Percentiles rank a stretch among this genome's conserved stretches.
These are phyloP conservation scores for Linanthus parryae DNA, from an alignment of 148 eudicot genomes.

Conservation along the genomic window DNA sequence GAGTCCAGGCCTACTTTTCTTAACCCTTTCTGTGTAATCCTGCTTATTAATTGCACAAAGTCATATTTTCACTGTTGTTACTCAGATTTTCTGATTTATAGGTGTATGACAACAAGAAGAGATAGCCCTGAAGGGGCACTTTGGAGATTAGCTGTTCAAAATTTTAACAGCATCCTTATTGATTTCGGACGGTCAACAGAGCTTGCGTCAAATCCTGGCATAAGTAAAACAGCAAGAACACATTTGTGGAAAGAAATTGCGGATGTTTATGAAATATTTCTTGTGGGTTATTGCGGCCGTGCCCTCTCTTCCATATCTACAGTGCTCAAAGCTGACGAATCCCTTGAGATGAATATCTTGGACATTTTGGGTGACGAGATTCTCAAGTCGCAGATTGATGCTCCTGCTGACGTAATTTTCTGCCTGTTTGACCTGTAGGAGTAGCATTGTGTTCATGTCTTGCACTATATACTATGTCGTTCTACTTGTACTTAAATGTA, in stretches of 20 bases:
- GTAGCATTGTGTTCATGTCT: background rate
- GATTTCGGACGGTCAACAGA: conserved; percentile 35
- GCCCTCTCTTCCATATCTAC: conserved; percentile 63
- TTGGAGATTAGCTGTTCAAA: conserved; percentile 92
- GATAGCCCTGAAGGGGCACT: conserved; percentile 82
- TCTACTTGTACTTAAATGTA: too few species aligned
- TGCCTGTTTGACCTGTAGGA: conserved; percentile 5
- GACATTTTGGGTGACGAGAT: conserved; percentile 72
- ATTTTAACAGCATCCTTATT: conserved; percentile 66
- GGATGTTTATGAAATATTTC: conserved; percentile 85
- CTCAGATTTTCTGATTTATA: conserved; percentile 16
- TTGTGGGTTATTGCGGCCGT: conserved; percentile 96
- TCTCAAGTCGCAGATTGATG: conserved; percentile 67
- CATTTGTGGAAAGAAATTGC: conserved; percentile 99
- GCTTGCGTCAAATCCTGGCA: conserved; percentile 26
- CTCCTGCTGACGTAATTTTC: conserved; percentile 66
- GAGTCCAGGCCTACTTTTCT: too few species aligned
- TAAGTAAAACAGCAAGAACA: conserved; percentile 46
- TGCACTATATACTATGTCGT: too few species aligned
- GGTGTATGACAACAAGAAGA: conserved; percentile 98
- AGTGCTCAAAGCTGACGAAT: conserved; percentile 61
- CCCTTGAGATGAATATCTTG: conserved; percentile 76
- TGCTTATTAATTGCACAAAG: conserved; percentile 2
- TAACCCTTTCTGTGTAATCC: too few species aligned
- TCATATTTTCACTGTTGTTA: background rate